Evolutionary conservation across 768 basidiomycete genomes (phyloP), one percentile per base, ranked within the genome.

Genomic region (Russula ochroleuca): DNA sequence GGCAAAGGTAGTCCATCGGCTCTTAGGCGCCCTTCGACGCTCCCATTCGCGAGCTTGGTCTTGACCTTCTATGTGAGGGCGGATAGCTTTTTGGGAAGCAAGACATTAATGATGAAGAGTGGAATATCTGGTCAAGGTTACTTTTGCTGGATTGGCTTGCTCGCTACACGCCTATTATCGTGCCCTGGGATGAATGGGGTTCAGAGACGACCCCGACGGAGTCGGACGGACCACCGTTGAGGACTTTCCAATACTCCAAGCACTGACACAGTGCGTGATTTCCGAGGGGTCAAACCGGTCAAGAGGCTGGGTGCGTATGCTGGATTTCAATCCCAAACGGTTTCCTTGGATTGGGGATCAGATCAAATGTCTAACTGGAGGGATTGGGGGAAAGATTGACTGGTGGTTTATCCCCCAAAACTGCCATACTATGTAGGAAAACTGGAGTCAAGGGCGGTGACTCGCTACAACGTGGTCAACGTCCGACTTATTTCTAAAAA

Each of bases 161-260:
- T 14, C 48, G 4, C 11, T 41, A 40, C 40, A 3, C 51, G 14
- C 15, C 63, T 2, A 14, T 40, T 17, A 28, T 50, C 17, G 17
- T 64, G 31, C 23, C 63, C 1, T 64, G 63, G 63, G n/a, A 37
- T 13, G 38, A 61, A 23, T 64, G 63, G 59, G 63, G 63, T 37
- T 59, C 63, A 5, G 21, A 35, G 40, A 17, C 23, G 19, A 56
- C 59, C n/a, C n/a, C 53, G 63, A n/a, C n/a, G n/a, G n/a, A n/a
- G n/a, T n/a, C n/a, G n/a, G n/a, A 19, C 61, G 63, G 63, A 38
- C 60, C 52, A 37, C 3, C 11, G 31, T 35, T 28, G 19, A 13
- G 10, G 1, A 14, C 13, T 6, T 37, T 19, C 4, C 21, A 19
- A 23, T 28, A 15, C 1, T 48, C 47, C 5, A 17, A 23, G 40